Evolutionary conservation across 495 filamentous ascomycete species (phyloP).

Genomic region (Hypomontagnella monticulosa): DNA sequence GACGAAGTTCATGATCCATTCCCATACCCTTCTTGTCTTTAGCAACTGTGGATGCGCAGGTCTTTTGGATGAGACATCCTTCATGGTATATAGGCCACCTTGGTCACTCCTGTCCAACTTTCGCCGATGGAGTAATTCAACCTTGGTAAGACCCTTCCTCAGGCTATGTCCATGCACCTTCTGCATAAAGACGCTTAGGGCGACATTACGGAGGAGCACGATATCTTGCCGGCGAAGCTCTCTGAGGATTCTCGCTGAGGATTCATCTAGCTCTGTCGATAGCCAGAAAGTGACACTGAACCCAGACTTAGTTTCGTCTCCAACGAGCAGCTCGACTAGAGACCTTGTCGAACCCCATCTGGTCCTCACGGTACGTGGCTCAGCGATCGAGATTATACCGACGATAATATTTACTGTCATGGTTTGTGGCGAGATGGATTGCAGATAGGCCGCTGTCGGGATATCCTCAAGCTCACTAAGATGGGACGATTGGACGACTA

Average conservation of each 20-base stretch:
- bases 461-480: slow-evolving; percentile 75
- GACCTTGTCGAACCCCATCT: slow-evolving; percentile 65
- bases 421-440: slow-evolving; percentile 78
- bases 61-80: slow-evolving; percentile 48
- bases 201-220: slow-evolving; percentile 78
- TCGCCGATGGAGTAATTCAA: slow-evolving; percentile 71
- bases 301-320: slow-evolving; percentile 84
- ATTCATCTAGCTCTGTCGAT: slow-evolving; percentile 44
- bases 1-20: slow-evolving; percentile 82
- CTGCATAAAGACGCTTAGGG: slow-evolving; percentile 74
- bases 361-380: slow-evolving; percentile 66
- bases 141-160: slow-evolving; percentile 72
- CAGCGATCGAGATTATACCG: slow-evolving; percentile 75
- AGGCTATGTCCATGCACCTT: slow-evolving; percentile 82
- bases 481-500: slow-evolving; percentile 31
- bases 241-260: slow-evolving; percentile 56
- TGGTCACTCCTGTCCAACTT: slow-evolving; percentile 53
- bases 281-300: slow-evolving; percentile 91
- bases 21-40: slow-evolving; percentile 73
- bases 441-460: slow-evolving; percentile 73
- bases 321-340: slow-evolving; percentile 81
- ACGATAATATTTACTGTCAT: slow-evolving; percentile 80
- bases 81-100: slow-evolving; percentile 54
- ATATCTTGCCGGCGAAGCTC: slow-evolving; percentile 74
- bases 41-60: slow-evolving; percentile 60